Evolutionary conservation across 768 basidiomycete genomes (phyloP), one percentile per base, ranked within the genome.

Genomic region (Rhodosporidiobolus sp.): DNA sequence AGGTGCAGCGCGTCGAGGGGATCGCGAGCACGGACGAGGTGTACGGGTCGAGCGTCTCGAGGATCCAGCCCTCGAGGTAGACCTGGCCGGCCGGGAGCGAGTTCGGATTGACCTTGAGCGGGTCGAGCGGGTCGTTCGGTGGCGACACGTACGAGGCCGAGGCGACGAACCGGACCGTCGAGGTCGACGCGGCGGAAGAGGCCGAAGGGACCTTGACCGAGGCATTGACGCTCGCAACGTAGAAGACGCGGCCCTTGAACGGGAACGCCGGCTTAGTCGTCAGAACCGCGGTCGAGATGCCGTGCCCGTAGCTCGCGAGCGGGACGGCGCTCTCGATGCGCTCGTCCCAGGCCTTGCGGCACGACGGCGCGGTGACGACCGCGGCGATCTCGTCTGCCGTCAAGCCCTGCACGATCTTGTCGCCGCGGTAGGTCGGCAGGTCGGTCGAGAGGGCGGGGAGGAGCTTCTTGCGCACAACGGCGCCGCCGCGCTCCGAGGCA

Each of bases 1-100:
- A 85, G 55, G 90, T 93, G 80, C 92, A 94, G 58, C 90, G 82
- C 50, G 94, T 92, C 7, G 93, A 96, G 1, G 94, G 96, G 56
- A 98, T 95, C 20, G 92, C 86, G 79, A 93, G 95, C 74, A 92
- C 92, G 81, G 95, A 93, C 71, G 88, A 89, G 32, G 92, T 90
- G 76, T 97, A 97, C 0, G 94, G 94, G 79, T 98, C 95, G 58
- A 98, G 86, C 7, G 95, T 97, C 83, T 99, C 94, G 77, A 96
- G 82, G 45, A 95, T 88, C 96, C 96, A 99, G 4, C 90, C 95
- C 78, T 97, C 94, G 11, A 99, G 82, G 75, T 90, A 88, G 46
- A 92, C 84, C 22, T 90, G 87, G 4, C 93, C 95, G 24, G 91
- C 83, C 0, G 92, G 91, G 16, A 92, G 84, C 1, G 69, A 78